These are phyloP conservation scores for Agaricus blazei DNA, from an alignment of 768 basidiomycete species.

Conservation along the genomic window DNA sequence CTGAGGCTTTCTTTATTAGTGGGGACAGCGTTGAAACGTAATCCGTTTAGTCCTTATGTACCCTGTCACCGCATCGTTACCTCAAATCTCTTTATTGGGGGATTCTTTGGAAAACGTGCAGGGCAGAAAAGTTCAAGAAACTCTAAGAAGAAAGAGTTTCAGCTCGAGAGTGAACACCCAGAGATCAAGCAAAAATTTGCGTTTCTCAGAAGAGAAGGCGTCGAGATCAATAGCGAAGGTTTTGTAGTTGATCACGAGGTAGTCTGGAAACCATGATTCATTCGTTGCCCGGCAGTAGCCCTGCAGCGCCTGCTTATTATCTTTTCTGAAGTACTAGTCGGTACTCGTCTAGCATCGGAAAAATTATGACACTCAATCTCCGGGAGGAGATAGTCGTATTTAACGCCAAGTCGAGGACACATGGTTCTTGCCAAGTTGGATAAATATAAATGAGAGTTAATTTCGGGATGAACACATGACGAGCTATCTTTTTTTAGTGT, in stretches of 20 bases:
- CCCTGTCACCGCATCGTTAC: conserved; percentile 72
- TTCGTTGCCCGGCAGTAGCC: background rate
- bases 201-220: background rate
- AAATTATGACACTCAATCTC: background rate
- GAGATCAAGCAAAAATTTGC: background rate
- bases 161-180: background rate
- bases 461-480: too few species aligned
- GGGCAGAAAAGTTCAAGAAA: conserved; percentile 10
- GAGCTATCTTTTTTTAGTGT: background rate
- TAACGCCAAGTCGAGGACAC: too few species aligned
- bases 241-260: background rate
- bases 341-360: background rate
- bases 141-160: background rate
- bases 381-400: too few species aligned
- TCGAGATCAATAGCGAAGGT: background rate
- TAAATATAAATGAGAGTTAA: too few species aligned
- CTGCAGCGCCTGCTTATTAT: background rate
- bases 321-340: too few species aligned
- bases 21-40: conserved; percentile 57
- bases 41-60: conserved; percentile 63
- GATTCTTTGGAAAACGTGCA: conserved; percentile 61
- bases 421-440: too few species aligned
- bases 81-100: conserved; percentile 54
- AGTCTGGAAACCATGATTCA: background rate
- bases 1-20: conserved; percentile 28